A percentile compares a stretch with the other conserved stretches of the same genome.
Conservation (phyloP, 768 basidiomycete genomes). For the Pluteus cervinus region DNA sequence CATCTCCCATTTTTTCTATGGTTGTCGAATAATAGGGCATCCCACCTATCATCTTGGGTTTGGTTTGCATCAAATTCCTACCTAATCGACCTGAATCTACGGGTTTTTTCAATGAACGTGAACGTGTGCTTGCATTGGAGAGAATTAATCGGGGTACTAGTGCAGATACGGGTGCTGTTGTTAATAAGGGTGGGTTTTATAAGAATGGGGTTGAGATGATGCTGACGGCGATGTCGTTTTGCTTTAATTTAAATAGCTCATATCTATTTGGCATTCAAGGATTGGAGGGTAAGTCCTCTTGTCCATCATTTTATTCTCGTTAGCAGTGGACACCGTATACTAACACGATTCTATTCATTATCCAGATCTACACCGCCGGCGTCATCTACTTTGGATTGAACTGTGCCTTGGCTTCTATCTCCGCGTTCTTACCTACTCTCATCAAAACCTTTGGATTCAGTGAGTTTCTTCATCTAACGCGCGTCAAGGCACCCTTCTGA, state of each 20-base stretch:
- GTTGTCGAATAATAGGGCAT: constrained; percentile 39
- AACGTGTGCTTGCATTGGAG: constrained; percentile 56
- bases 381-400: constrained; percentile 77
- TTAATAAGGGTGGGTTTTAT: constrained; percentile 48
- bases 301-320: neutral
- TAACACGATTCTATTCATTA: constrained; percentile 1
- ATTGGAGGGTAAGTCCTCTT: constrained; percentile 57
- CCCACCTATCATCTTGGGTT: constrained; percentile 59
- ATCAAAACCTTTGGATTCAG: constrained; percentile 68
- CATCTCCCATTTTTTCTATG: neutral
- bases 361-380: constrained; percentile 57
- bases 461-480: constrained; percentile 29
- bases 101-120: constrained; percentile 42
- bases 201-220: neutral
- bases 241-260: constrained; percentile 37
- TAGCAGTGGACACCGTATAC: neutral
- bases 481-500: no score
- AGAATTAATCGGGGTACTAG: constrained; percentile 62
- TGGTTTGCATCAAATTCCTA: constrained; percentile 47
- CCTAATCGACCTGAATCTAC: constrained; percentile 74
- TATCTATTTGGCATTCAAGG: constrained; percentile 53
- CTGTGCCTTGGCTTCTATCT: constrained; percentile 70
- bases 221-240: neutral
- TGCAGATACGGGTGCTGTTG: constrained; percentile 57
- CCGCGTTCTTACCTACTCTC: constrained; percentile 81